Percentiles rank a stretch among this genome's conserved stretches.
These are phyloP conservation scores for Carallia brachiata DNA, from an alignment of 345 rosid genomes.

Conservation along the genomic window DNA sequence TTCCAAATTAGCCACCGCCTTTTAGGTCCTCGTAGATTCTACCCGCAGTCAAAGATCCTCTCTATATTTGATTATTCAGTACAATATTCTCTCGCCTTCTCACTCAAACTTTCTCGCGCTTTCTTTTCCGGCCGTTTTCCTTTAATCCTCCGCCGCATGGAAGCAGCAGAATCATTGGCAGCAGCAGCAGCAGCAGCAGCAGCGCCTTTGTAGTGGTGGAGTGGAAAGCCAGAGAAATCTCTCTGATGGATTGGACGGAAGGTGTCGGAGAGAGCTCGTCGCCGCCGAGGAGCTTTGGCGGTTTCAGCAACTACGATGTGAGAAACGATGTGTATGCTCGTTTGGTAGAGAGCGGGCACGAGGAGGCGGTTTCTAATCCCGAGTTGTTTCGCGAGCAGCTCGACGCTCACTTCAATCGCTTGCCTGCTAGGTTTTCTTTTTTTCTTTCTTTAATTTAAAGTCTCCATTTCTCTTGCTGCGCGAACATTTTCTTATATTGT, in stretches of 20 bases:
- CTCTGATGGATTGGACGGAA: conserved; percentile 60
- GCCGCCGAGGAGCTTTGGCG: conserved; percentile 61
- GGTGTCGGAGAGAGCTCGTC: conserved; percentile 83
- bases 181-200: neutral
- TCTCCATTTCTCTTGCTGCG: neutral
- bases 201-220: neutral
- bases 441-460: neutral
- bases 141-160: neutral
- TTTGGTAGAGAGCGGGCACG: conserved; percentile 47
- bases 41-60: conserved; percentile 51
- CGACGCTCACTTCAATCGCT: conserved; percentile 65
- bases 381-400: conserved; percentile 47
- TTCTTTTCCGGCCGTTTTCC: conserved; percentile 12
- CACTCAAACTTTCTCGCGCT: conserved; percentile 10
- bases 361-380: conserved; percentile 48
- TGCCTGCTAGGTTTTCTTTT: conserved; percentile 58
- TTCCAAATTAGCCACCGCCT: neutral
- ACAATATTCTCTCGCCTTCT: neutral
- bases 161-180: neutral
- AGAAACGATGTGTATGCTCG: conserved; percentile 52
- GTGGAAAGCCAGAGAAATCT: neutral
- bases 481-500: neutral
- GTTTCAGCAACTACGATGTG: conserved; percentile 43
- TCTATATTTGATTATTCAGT: neutral
- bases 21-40: conserved; percentile 33